Conservation (phyloP, 2,329 filamentous ascomycete genomes). For the Talaromyces islandicus region DNA sequence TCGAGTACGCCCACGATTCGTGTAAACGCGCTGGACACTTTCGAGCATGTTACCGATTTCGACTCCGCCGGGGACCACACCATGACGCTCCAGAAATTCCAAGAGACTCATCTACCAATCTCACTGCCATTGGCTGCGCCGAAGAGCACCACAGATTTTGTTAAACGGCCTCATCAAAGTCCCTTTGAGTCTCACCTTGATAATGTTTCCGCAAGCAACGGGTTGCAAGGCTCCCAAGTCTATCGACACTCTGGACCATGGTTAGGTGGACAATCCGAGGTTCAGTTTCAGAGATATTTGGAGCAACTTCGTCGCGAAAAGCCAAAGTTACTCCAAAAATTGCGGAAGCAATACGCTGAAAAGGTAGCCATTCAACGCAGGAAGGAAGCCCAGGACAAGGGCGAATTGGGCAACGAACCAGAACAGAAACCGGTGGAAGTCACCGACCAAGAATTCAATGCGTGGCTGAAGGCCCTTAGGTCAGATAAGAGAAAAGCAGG, state of each 20-base stretch:
- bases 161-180: conserved; percentile 23
- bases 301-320: conserved; percentile 38
- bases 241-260: conserved; percentile 57
- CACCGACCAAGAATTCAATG: conserved; percentile 41
- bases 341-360: conserved; percentile 27
- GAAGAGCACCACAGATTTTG: background rate
- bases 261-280: conserved; percentile 50
- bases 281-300: conserved; percentile 50
- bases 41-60: conserved; percentile 86
- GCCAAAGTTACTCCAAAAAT: conserved; percentile 31
- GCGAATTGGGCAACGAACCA: conserved; percentile 25
- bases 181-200: conserved; percentile 39
- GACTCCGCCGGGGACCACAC: conserved; percentile 75
- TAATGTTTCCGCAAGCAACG: conserved; percentile 37
- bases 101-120: conserved; percentile 71
- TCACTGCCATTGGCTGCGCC: conserved; percentile 37
- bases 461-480: conserved; percentile 41
- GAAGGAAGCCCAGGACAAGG: conserved; percentile 36
- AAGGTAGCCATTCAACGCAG: conserved; percentile 30
- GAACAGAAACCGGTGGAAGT: conserved; percentile 21
- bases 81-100: conserved; percentile 76
- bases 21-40: conserved; percentile 72
- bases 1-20: conserved; percentile 67
- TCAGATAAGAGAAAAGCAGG: conserved; percentile 43
- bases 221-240: conserved; percentile 31